Evolutionary conservation across 176 grass and related monocot species (phyloP).

Genomic region (Chrysopogon serrulatus): DNA sequence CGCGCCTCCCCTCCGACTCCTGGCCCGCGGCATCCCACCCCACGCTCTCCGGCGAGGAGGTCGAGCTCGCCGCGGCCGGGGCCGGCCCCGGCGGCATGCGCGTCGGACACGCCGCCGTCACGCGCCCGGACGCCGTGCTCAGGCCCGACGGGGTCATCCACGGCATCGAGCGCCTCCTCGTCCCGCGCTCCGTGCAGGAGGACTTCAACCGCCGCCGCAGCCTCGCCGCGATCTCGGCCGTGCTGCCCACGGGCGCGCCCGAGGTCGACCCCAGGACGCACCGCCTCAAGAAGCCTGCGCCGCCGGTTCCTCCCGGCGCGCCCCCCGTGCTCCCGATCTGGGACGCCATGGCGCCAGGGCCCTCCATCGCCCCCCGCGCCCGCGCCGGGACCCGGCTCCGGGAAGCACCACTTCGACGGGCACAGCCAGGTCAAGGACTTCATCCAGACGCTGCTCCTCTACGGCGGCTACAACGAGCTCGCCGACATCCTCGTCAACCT

Average conservation of each 20-base stretch:
- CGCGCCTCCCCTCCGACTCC: slow-evolving; percentile 22
- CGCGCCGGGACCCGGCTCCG: slow-evolving; percentile 30
- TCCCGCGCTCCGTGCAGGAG: slow-evolving; percentile 82
- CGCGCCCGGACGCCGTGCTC: slow-evolving; percentile 57
- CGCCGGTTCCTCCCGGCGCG: slow-evolving; percentile 47
- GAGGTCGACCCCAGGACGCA: slow-evolving; percentile 81
- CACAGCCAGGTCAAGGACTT: slow-evolving; percentile 93
- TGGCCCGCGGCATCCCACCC: slow-evolving; percentile 16
- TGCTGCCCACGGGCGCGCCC: slow-evolving; percentile 78
- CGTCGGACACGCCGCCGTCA: slow-evolving; percentile 40
- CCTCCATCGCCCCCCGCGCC: slow-evolving; percentile 55
- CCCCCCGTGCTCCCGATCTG: slow-evolving; percentile 64
- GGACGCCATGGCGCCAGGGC: slow-evolving; percentile 72
- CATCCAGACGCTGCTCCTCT: slow-evolving; percentile 82
- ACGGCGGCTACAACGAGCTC: slow-evolving; percentile 93
- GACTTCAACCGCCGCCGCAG: slow-evolving; percentile 90
- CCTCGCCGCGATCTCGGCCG: slow-evolving; percentile 73
- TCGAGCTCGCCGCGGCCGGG: slow-evolving; percentile 24
- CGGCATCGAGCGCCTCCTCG: slow-evolving; percentile 79
- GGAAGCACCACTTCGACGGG: slow-evolving; percentile 71
- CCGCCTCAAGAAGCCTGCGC: slow-evolving; percentile 81
- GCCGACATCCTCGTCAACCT: slow-evolving; percentile 95
- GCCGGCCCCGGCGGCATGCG: background rate
- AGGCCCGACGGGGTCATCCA: slow-evolving; percentile 83
- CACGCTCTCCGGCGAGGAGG: slow-evolving; percentile 62